Base-by-base conservation (phyloP, 116 monocot genomes). In the Posidonia oceanica region DNA sequence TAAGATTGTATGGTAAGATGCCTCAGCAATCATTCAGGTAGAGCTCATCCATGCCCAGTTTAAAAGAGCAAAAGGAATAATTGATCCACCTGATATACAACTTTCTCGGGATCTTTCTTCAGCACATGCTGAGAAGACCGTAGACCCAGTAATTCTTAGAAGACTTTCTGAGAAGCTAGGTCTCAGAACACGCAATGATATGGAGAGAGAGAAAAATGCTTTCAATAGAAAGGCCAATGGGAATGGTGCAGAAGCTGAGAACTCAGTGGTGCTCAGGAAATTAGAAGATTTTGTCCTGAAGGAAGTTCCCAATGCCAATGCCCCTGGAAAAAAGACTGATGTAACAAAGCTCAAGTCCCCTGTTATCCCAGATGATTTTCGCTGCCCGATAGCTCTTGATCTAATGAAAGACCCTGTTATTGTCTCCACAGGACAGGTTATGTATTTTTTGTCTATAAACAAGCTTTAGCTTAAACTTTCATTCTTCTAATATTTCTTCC, bases 331-430 rank as follows among this genome's bases (percentile, higher is more conserved):
- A 13, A 80, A 80, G 65, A 64, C 74, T n/a, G 76, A 71, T 60
- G 75, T 73, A 0, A 16, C 67, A 1, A 91, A 77, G 4, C 77
- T 83, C 54, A 79, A 79, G 69, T 91, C 81, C 44, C 95, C 91
- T 48, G 81, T 95, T 41, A 88, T 95, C 59, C 95, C 95, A 7
- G 95, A 95, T 79, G 95, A 95, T 76, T 95, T 95, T 44, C 75
- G 91, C n/a, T 95, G 95, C 37, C 88, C 95, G 20, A 84, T 95
- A 72, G 88, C 95, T 52, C 95, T 88, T 55, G 95, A 95, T 63
- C 75, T 95, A 68, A 95, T 95, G 95, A 87, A 74, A 73, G 95
- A 95, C 59, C 95, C 95, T 40, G 95, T 95, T 42, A 95, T 91
- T 22, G 84, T 95, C 72, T 91, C 95, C 18, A 86, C 84, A n/a